Evolutionary conservation across 371 early-diverging fungal genomes (phyloP).

Genomic region (Lichtheimia ornata): DNA sequence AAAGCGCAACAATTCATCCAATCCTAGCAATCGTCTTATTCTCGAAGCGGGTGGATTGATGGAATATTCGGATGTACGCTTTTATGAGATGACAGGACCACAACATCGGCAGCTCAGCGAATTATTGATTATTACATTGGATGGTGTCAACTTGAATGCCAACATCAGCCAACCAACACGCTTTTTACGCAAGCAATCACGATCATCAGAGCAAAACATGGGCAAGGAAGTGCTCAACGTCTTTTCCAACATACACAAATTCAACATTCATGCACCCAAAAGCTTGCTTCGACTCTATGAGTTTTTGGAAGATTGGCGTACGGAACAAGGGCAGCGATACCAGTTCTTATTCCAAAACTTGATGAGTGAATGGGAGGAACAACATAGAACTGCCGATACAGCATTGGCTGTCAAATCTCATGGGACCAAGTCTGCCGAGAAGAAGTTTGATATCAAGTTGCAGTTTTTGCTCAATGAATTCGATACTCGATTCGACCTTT

Average conservation of each 20-base stretch:
- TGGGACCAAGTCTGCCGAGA: conserved; percentile 2
- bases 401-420: conserved; percentile 1
- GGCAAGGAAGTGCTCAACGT: conserved; percentile 52
- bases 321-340: conserved; percentile 74
- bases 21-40: conserved; percentile 35
- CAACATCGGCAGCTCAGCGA: conserved; percentile 11
- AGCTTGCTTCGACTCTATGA: conserved; percentile 76
- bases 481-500: conserved; percentile 61
- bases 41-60: conserved; percentile 49
- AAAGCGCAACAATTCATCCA: conserved; percentile 19
- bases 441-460: conserved; percentile 56
- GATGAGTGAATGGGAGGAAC: conserved; percentile 72
- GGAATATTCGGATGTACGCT: conserved; percentile 29
- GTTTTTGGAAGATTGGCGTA: conserved; percentile 80
- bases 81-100: conserved; percentile 30
- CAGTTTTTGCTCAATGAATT: conserved; percentile 67
- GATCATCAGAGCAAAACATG: conserved; percentile 22
- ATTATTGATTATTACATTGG: conserved; percentile 37
- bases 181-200: conserved; percentile 10
- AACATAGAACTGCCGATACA: conserved; percentile 30
- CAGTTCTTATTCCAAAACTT: conserved; percentile 74
- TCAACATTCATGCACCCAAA: conserved; percentile 67
- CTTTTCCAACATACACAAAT: conserved; percentile 57
- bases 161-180: conserved; percentile 37
- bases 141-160: conserved; percentile 40